Evolutionary conservation across 1,284 basidiomycete species (phyloP).

Genomic region (Rhodotorula glutinis): DNA sequence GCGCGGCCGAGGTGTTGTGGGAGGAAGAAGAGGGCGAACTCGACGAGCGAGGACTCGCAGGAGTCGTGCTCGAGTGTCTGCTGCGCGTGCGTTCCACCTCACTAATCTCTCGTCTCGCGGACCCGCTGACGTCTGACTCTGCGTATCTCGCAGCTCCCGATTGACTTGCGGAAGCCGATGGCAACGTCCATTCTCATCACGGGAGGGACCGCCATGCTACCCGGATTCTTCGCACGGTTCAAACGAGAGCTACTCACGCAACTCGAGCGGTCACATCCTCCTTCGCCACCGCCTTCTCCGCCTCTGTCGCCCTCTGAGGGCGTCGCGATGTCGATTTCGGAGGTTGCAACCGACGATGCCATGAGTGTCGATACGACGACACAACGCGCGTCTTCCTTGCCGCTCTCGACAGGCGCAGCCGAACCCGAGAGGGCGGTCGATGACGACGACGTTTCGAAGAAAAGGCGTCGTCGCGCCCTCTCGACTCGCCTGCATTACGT

Average conservation of each 20-base stretch:
- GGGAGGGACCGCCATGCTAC: conserved; percentile 86
- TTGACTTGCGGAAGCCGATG: conserved; percentile 79
- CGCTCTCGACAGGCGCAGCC: not conserved
- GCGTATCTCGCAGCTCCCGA: conserved; percentile 68
- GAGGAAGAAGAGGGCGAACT: conserved; percentile 69
- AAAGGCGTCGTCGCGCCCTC: conserved; percentile 3
- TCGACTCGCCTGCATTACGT: conserved; percentile 26
- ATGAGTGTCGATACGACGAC: not conserved
- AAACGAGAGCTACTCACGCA: conserved; percentile 67
- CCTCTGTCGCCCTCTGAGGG: conserved; percentile 14
- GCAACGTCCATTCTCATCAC: conserved; percentile 75
- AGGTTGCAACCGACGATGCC: not conserved
- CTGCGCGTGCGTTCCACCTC: conserved; percentile 66
- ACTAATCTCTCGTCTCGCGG: no score
- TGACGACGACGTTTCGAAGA: conserved; percentile 25
- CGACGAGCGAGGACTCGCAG: conserved; percentile 68
- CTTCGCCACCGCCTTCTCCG: conserved; percentile 45
- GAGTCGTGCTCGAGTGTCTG: conserved; percentile 71
- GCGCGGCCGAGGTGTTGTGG: conserved; percentile 85
- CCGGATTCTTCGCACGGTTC: conserved; percentile 83
- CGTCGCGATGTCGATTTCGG: not conserved
- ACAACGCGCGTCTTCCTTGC: not conserved
- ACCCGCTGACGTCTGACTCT: no score
- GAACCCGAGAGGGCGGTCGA: no score
- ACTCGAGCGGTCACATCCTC: conserved; percentile 53